These are phyloP conservation scores for Pythium sp. DNA, from an alignment of 352 stramenopile species.

Conservation along the genomic window DNA sequence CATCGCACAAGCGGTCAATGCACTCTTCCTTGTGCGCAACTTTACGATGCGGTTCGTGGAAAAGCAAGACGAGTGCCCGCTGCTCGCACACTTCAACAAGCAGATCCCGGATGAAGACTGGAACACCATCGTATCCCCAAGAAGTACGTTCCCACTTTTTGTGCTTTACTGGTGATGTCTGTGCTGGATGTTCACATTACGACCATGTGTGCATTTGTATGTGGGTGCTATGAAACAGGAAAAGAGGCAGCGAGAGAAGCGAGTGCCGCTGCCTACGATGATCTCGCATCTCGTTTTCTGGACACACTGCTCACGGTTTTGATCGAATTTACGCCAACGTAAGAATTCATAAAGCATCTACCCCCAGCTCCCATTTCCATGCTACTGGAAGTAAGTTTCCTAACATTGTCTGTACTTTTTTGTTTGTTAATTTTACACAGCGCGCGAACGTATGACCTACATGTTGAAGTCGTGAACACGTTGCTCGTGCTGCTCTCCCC, in stretches of 20 bases:
- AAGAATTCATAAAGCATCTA: slow-evolving; percentile 14
- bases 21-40: slow-evolving; percentile 70
- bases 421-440: slow-evolving; percentile 8
- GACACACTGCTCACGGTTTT: slow-evolving; percentile 54
- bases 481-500: slow-evolving; percentile 69
- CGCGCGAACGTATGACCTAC: slow-evolving; percentile 59
- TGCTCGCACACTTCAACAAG: slow-evolving; percentile 68
- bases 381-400: not conserved
- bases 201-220: not conserved
- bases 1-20: slow-evolving; percentile 56
- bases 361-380: not conserved
- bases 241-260: slow-evolving; percentile 17
- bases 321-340: slow-evolving; percentile 64
- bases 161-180: not conserved
- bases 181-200: not conserved
- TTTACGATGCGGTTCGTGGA: slow-evolving; percentile 76
- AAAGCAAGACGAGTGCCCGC: slow-evolving; percentile 54
- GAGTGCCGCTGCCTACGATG: slow-evolving; percentile 37
- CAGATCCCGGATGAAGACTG: slow-evolving; percentile 25
- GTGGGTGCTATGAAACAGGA: slow-evolving; percentile 11
- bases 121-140: slow-evolving; percentile 26
- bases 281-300: slow-evolving; percentile 67
- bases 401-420: not conserved
- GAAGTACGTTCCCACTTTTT: slow-evolving; percentile 19
- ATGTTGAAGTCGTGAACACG: slow-evolving; percentile 75